Evolutionary conservation across 2,329 filamentous ascomycete genomes (phyloP), one percentile per base, ranked within the genome.

Genomic region (Hawksworthiomyces lignivorus): DNA sequence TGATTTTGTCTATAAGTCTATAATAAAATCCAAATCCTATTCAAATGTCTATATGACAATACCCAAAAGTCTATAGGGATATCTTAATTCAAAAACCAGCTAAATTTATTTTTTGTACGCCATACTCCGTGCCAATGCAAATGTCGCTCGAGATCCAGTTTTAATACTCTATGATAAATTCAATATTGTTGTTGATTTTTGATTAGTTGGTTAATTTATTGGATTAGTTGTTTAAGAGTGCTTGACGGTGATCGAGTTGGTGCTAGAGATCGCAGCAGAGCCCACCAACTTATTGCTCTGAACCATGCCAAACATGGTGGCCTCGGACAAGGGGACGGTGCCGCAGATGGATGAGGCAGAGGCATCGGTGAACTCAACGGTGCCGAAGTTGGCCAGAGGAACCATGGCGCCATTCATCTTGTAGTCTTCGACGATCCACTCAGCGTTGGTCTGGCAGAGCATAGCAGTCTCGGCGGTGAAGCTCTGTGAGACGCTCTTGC

Each of bases 401-500:
- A 56, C 51, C 36, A 53, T 51, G 46, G 48, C 38, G 38, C 38
- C 42, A 36, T 46, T 43, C 30, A 52, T 45, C 35, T 51, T 41
- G 24, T 54, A 58, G 46, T 58, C 55, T 47, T 58, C 56, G 26
- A 60, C 48, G 28, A 60, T 56, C 56, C 56, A 59, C 43, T 57
- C 56, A 39, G 52, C 53, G 41, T 58, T 54, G 30, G 43, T 28
- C 18, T 51, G 50, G 43, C 56, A 59, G 17, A 60, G 52, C 22
- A 52, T 45, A 27, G 26, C 36, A 7, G 22, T 12, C 39, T 73
- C 72, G 7, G 61, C 65, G 15, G 19, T 17, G 19, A 45, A 49
- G 10, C 20, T 39, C 58, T 80, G 69, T 14, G 64, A 66, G 21
- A 72, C 73, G 5, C 53, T 65, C 51, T 69, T 54, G 24, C 72